Conservation (phyloP, 768 basidiomycete genomes). For the Pholiota microspora region DNA sequence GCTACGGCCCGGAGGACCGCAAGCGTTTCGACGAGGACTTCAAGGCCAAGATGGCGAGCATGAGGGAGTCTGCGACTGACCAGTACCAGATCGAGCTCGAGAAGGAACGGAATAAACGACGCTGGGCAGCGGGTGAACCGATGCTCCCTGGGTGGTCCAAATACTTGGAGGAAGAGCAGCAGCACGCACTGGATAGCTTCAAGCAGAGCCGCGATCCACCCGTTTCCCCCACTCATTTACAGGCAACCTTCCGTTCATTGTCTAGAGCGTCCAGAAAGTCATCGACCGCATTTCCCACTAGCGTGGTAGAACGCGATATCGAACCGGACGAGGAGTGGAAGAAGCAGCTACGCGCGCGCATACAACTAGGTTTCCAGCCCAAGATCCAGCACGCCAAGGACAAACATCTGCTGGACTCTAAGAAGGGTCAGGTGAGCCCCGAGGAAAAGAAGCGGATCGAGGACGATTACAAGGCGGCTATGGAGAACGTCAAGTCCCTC, state of each 20-base stretch:
- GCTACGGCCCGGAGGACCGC: slow-evolving; percentile 29
- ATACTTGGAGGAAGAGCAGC: slow-evolving; percentile 3
- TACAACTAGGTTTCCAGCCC: slow-evolving; percentile 41
- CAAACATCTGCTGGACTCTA: slow-evolving; percentile 50
- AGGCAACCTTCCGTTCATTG: slow-evolving; percentile 2
- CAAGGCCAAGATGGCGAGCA: slow-evolving; percentile 37
- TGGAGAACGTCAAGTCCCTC: slow-evolving; percentile 41
- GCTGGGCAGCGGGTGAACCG: slow-evolving; percentile 13
- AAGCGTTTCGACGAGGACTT: slow-evolving; percentile 39
- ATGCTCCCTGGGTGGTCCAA: slow-evolving; percentile 6
- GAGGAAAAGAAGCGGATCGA: slow-evolving; percentile 32
- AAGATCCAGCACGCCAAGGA: slow-evolving; percentile 67
- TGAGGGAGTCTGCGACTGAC: slow-evolving; percentile 43
- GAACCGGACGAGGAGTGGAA: slow-evolving; percentile 63
- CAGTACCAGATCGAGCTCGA: slow-evolving; percentile 43
- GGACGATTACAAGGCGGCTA: slow-evolving; percentile 37
- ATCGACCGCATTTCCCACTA: slow-evolving; percentile 18
- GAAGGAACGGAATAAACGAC: slow-evolving; percentile 47
- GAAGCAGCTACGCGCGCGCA: slow-evolving; percentile 37
- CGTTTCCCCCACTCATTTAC: slow-evolving; percentile 2
- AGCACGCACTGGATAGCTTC: slow-evolving; percentile 5
- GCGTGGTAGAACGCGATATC: slow-evolving; percentile 29
- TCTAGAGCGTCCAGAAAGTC: slow-evolving; percentile 2
- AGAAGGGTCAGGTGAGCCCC: slow-evolving; percentile 33
- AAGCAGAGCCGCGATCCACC: slow-evolving; percentile 4